phyloP scores from a whole-genome alignment of 192 early-diverging fungal species.

The Coemansia sp. region DNA sequence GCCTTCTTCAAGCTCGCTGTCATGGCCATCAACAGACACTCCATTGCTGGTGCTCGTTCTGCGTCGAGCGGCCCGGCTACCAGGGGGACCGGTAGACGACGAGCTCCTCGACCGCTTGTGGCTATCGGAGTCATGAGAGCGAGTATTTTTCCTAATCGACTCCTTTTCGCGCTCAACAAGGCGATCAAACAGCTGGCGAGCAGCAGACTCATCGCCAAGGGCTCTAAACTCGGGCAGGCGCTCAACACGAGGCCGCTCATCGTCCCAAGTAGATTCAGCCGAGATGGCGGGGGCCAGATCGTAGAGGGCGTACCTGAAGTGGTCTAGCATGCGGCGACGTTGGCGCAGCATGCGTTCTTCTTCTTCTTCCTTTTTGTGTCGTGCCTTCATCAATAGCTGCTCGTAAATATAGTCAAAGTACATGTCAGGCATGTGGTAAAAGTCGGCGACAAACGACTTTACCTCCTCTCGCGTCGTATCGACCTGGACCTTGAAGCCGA shows the following conservation, averaged over 20 bases:
- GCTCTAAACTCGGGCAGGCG: constrained; percentile 60
- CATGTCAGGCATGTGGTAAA: not conserved
- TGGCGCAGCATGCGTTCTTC: constrained; percentile 66
- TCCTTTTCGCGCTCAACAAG: constrained; percentile 56
- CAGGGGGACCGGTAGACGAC: not conserved
- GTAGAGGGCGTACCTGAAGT: constrained; percentile 72
- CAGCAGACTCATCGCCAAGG: constrained; percentile 63
- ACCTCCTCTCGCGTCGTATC: constrained; percentile 29
- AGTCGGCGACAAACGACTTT: constrained; percentile 42
- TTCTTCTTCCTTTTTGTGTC: constrained; percentile 66
- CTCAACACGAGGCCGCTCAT: constrained; percentile 38
- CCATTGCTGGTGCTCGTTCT: not conserved
- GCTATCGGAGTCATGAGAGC: constrained; percentile 16
- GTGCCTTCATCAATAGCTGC: constrained; percentile 61
- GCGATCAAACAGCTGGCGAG: constrained; percentile 73
- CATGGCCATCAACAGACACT: not conserved
- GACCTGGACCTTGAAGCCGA: constrained; percentile 15
- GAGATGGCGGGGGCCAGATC: constrained; percentile 61
- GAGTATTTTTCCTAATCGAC: not conserved
- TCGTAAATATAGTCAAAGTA: constrained; percentile 34
- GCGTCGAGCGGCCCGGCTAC: not conserved
- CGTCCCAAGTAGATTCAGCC: constrained; percentile 67
- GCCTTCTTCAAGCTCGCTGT: constrained; percentile 47
- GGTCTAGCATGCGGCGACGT: constrained; percentile 71
- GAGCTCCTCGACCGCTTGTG: constrained; percentile 38